Evolutionary conservation across 495 filamentous ascomycete species (phyloP), one percentile per base, ranked within the genome.

Genomic region (Penicillium tannophilum): DNA sequence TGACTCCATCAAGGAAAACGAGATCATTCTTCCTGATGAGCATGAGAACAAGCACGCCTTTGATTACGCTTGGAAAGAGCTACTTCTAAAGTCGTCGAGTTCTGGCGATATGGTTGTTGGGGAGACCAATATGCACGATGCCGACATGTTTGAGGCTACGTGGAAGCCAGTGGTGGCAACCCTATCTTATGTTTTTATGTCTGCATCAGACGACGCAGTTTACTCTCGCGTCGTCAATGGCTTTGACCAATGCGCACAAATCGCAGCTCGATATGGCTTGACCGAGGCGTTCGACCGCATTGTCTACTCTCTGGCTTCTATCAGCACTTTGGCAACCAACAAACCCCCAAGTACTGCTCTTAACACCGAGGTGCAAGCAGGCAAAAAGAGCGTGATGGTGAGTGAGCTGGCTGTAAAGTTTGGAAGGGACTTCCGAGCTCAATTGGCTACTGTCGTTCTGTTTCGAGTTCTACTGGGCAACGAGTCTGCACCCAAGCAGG

Each of bases 171-270:
- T 98, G 58, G 82, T 99, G 12, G 91, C 95, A 16, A 97, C 95
- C 2, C 79, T 99, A 42, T 94, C 93, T 3, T 99, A 97, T 68
- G 94, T 98, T 16, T 99, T 99, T 75, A 93, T 98, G 88, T 98
- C 94, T 47, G 94, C 94, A 35, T 96, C 93, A 3, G 94, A 99
- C 63, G 95, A 99, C 74, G 92, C 93, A 11, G 94, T 99, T 12
- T 99, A 96, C 68, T 90, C 89, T 17, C 85, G 94, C 44, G 89
- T 99, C 20, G 90, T 97, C 46, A 88, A 90, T 46, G 94, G 95
- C 3, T 98, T 98, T 69, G 90, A 96, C 67, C 93, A 99, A 69
- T 97, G 94, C 67, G 92, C 94, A 28, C 88, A 91, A 59, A 96
- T 99, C 62, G 92, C 94, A 23, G 89, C 91, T 19, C 90, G 86